Evolutionary conservation across 148 eudicot genomes (phyloP).

Genomic region (Vaccinium vitisidaea): DNA sequence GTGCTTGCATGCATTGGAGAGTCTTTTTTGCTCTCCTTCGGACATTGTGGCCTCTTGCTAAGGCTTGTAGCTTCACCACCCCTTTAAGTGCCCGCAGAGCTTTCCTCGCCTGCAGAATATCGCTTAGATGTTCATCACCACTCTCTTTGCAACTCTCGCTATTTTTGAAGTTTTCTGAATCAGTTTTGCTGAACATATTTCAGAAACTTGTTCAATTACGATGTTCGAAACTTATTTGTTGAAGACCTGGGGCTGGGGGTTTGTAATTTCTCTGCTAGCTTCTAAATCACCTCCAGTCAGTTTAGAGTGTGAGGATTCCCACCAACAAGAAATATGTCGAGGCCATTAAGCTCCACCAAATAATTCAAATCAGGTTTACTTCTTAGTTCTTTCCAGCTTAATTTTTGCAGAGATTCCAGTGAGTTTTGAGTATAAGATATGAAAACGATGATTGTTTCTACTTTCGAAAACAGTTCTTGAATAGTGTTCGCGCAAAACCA

Average conservation of each 20-base stretch:
- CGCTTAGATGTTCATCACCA: background rate
- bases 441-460: background rate
- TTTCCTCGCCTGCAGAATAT: constrained; percentile 61
- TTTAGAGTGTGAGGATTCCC: background rate
- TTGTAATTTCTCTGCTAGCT: background rate
- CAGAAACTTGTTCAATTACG: background rate
- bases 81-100: constrained; percentile 83
- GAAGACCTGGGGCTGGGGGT: background rate
- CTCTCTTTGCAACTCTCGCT: background rate
- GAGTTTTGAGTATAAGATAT: background rate
- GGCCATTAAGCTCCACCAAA: too few species aligned
- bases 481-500: background rate
- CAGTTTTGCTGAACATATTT: background rate
- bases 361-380: background rate
- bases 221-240: background rate
- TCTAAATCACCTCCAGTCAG: background rate
- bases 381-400: background rate
- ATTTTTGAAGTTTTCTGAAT: background rate
- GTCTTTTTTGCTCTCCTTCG: constrained; percentile 71
- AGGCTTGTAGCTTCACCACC: constrained; percentile 80
- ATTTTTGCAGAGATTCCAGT: background rate
- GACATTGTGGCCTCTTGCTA: constrained; percentile 80
- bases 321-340: too few species aligned
- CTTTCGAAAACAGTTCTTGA: background rate
- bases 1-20: constrained; percentile 71